phyloP scores from a whole-genome alignment of 169 alveolate species.

The Miamiensis avidus region DNA sequence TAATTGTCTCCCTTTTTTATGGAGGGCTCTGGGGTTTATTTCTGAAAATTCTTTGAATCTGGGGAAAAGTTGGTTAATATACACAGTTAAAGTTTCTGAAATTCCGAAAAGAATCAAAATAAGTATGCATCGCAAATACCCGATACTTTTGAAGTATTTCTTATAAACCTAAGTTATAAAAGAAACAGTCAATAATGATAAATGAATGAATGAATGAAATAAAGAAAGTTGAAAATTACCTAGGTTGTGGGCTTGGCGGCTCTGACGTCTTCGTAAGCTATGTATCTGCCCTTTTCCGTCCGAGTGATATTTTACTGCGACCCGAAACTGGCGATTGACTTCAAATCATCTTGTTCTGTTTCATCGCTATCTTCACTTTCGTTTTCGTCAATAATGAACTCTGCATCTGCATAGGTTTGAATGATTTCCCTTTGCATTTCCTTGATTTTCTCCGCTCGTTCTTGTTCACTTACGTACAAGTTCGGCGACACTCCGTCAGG shows the following conservation, averaged over 20 bases:
- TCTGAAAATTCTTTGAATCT: too few relatives aligned
- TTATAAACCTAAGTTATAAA: too few relatives aligned
- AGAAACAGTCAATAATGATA: too few relatives aligned
- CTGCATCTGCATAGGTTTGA: background rate
- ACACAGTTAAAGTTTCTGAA: too few relatives aligned
- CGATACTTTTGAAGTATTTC: too few relatives aligned
- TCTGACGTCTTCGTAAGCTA: background rate
- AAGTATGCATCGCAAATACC: too few relatives aligned
- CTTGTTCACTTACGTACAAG: background rate
- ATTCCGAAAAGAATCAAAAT: too few relatives aligned
- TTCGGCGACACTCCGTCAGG: background rate
- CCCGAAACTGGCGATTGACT: background rate
- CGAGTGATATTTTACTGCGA: background rate
- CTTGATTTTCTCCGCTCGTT: background rate
- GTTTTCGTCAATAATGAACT: background rate
- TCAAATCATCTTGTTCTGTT: background rate
- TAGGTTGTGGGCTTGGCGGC: background rate
- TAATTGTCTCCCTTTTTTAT: too few relatives aligned
- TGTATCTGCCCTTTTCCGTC: background rate
- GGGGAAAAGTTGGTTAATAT: too few relatives aligned
- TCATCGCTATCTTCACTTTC: background rate
- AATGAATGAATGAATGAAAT: too few relatives aligned
- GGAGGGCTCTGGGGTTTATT: too few relatives aligned
- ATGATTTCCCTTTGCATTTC: background rate
- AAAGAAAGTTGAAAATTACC: background rate